A percentile compares a stretch with the other conserved stretches of the same genome.
phyloP scores from a whole-genome alignment of 2,329 filamentous ascomycete genomes.

The Diplodia intermedia region DNA sequence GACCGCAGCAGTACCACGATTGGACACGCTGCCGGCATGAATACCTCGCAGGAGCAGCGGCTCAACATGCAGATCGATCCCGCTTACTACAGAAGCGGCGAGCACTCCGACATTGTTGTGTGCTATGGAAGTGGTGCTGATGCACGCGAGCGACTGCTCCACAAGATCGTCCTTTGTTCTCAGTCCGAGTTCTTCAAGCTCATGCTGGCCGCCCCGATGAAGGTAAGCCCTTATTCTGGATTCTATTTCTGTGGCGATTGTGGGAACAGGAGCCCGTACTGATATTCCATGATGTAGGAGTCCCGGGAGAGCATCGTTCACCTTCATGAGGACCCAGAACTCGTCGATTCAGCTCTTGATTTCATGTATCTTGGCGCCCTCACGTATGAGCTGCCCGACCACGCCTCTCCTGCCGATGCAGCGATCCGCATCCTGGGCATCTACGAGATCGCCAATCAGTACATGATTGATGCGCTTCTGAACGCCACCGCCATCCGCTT shows the following conservation, averaged over 20 bases:
- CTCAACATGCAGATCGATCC: background rate
- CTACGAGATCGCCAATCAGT: conserved; percentile 5
- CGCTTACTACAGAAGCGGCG: conserved; percentile 2
- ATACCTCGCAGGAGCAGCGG: background rate
- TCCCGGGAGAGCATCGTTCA: background rate
- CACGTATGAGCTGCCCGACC: background rate
- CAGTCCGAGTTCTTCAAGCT: conserved; percentile 21
- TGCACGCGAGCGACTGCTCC: background rate
- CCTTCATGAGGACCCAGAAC: background rate
- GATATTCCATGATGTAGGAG: background rate
- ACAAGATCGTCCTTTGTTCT: conserved; percentile 18
- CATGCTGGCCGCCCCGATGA: conserved; percentile 1
- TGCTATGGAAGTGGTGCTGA: background rate
- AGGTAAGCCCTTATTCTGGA: background rate
- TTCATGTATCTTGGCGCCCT: conserved; percentile 6
- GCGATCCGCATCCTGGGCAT: background rate
- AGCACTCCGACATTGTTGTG: conserved; percentile 5
- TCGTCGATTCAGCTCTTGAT: background rate
- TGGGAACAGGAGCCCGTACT: background rate
- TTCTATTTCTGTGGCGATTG: background rate
- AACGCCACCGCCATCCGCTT: background rate
- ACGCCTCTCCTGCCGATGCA: background rate
- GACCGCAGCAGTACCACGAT: background rate
- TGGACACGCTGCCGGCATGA: background rate
- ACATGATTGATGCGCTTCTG: background rate